These are phyloP conservation scores for Diospyros lotus DNA, from an alignment of 148 eudicot species.

Conservation along the genomic window DNA sequence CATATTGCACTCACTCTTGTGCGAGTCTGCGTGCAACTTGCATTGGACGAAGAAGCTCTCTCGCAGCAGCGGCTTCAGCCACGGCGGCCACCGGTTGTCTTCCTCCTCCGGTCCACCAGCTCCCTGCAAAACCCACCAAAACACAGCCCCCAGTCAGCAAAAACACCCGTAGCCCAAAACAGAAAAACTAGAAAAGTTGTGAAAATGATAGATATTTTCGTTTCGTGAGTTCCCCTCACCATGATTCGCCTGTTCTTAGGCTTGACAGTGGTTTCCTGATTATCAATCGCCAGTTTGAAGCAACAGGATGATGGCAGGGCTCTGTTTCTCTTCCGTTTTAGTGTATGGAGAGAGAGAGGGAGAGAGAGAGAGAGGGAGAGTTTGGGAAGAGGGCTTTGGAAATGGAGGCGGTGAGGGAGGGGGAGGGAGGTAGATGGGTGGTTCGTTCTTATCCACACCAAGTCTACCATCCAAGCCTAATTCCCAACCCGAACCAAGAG, in stretches of 20 bases:
- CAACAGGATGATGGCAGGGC: conserved; percentile 11
- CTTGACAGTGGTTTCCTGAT: conserved; percentile 59
- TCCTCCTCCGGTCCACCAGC: conserved; percentile 78
- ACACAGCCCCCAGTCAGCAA: background rate
- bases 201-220: background rate
- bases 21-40: conserved; percentile 65
- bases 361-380: conserved; percentile 20
- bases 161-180: background rate
- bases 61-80: conserved; percentile 60
- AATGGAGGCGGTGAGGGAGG: conserved; percentile 21
- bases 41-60: conserved; percentile 76
- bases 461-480: conserved; percentile 23
- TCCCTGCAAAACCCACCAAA: conserved; percentile 27
- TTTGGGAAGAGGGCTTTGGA: background rate
- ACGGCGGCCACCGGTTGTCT: conserved; percentile 73
- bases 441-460: conserved; percentile 41
- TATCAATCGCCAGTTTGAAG: conserved; percentile 81
- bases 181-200: background rate
- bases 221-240: conserved; percentile 28
- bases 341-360: conserved; percentile 20
- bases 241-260: conserved; percentile 75
- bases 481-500: conserved; percentile 26
- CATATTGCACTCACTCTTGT: conserved; percentile 94
- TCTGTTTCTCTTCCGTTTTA: background rate
- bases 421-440: conserved; percentile 1